These are phyloP conservation scores for Quercus dentata DNA, from an alignment of 306 rosid genomes.

Conservation along the genomic window DNA sequence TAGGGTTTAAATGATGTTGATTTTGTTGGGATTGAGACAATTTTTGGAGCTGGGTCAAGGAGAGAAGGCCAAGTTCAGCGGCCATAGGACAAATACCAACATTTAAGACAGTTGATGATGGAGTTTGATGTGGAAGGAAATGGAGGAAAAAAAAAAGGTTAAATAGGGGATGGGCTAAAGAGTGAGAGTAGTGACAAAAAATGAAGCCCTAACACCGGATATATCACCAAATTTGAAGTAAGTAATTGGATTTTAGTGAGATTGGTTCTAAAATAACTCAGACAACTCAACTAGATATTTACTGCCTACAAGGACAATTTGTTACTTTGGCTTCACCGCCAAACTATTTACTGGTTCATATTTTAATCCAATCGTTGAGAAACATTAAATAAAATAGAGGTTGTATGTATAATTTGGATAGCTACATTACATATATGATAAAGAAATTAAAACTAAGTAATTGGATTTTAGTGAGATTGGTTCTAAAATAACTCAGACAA, in stretches of 20 bases:
- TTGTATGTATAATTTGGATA: background rate
- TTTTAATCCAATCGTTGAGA: background rate
- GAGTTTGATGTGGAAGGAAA: conserved; percentile 32
- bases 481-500: conserved; percentile 10
- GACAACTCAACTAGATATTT: conserved; percentile 14
- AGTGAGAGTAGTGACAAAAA: conserved; percentile 46
- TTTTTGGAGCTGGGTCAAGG: conserved; percentile 54
- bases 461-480: conserved; percentile 40
- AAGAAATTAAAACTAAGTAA: background rate
- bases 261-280: conserved; percentile 17
- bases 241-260: conserved; percentile 49
- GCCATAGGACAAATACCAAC: conserved; percentile 60
- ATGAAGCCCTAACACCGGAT: conserved; percentile 54
- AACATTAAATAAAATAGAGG: background rate
- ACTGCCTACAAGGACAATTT: conserved; percentile 23
- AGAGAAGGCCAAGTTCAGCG: conserved; percentile 62
- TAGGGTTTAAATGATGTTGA: conserved; percentile 8
- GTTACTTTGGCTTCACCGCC: conserved; percentile 60
- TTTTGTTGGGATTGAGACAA: conserved; percentile 38
- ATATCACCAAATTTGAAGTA: conserved; percentile 56
- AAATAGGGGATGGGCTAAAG: conserved; percentile 38
- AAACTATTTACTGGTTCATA: background rate
- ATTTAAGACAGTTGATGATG: conserved; percentile 48
- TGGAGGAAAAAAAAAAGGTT: conserved; percentile 18
- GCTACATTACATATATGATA: too few species aligned